A percentile compares a stretch with the other conserved stretches of the same genome.
Evolutionary conservation across 208 protist genomes (phyloP).

Genomic region (Phytomonas sp.): DNA sequence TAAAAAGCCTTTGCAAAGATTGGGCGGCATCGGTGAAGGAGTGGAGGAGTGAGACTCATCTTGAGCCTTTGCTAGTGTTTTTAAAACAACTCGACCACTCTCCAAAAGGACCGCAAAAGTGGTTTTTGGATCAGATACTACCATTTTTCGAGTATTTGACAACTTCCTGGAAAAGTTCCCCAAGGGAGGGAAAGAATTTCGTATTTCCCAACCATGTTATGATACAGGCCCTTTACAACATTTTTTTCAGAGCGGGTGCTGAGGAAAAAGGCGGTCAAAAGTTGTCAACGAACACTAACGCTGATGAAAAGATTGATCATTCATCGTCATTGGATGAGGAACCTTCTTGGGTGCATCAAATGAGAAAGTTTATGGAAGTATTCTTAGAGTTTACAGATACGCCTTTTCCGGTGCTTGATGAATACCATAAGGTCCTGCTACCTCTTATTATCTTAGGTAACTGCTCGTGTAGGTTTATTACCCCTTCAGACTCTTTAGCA

Average conservation of each 20-base stretch:
- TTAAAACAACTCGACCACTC: neutral
- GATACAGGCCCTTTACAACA: neutral
- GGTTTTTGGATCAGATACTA: neutral
- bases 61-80: constrained; percentile 12
- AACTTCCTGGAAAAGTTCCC: neutral
- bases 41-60: neutral
- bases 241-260: neutral
- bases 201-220: neutral
- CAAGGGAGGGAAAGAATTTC: neutral
- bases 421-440: constrained; percentile 13
- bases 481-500: neutral
- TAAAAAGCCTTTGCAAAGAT: constrained; percentile 6
- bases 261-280: neutral
- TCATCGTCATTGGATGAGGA: neutral
- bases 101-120: neutral
- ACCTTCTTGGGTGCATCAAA: neutral
- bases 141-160: neutral
- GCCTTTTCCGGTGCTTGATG: neutral
- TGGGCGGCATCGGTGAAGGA: constrained; percentile 6
- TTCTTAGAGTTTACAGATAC: neutral
- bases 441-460: constrained; percentile 53
- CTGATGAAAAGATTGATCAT: neutral
- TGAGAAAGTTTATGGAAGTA: neutral
- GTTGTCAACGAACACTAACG: neutral
- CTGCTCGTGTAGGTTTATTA: constrained; percentile 13